Evolutionary conservation across 2,329 filamentous ascomycete genomes (phyloP).

Genomic region (Juglanconis oblonga): DNA sequence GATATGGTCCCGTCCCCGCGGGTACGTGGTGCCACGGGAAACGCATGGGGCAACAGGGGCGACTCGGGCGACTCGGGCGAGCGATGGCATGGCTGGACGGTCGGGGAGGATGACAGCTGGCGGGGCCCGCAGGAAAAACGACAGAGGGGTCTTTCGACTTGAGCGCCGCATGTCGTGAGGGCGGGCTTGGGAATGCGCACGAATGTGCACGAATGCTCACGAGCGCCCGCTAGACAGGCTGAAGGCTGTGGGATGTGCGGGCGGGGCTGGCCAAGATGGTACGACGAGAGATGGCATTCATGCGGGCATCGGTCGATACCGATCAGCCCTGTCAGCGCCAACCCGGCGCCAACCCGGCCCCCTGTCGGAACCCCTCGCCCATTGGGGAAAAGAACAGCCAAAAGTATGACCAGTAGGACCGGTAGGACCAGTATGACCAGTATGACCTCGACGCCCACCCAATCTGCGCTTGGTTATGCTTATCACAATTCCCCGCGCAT

Average conservation of each 20-base stretch:
- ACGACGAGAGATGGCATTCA: slow-evolving; percentile 14
- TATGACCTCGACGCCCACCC: too few species aligned
- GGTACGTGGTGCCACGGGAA: slow-evolving; percentile 1
- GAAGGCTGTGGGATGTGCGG: not conserved
- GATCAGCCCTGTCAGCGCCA: slow-evolving; percentile 8
- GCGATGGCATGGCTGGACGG: not conserved
- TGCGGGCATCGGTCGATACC: slow-evolving; percentile 20
- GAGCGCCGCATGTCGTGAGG: slow-evolving; percentile 12
- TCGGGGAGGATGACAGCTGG: slow-evolving; percentile 8
- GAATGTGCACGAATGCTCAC: too few species aligned
- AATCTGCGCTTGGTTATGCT: too few species aligned
- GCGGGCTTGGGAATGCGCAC: not conserved
- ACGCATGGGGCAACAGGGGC: slow-evolving; percentile 1
- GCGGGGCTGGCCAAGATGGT: slow-evolving; percentile 14
- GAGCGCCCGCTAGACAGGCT: too few species aligned
- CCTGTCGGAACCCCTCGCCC: not conserved
- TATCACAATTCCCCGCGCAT: too few species aligned
- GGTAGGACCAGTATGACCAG: too few species aligned
- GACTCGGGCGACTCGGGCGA: not conserved
- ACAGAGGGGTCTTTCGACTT: slow-evolving; percentile 16
- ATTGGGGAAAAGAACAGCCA: not conserved
- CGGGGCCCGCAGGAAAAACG: slow-evolving; percentile 11
- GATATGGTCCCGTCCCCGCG: not conserved
- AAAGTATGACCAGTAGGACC: too few species aligned
- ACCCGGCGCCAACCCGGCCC: not conserved